A percentile compares a stretch with the other conserved stretches of the same genome.
Conservation (phyloP, 805 yeast genomes). For the Saccharomycopsis olivae region DNA sequence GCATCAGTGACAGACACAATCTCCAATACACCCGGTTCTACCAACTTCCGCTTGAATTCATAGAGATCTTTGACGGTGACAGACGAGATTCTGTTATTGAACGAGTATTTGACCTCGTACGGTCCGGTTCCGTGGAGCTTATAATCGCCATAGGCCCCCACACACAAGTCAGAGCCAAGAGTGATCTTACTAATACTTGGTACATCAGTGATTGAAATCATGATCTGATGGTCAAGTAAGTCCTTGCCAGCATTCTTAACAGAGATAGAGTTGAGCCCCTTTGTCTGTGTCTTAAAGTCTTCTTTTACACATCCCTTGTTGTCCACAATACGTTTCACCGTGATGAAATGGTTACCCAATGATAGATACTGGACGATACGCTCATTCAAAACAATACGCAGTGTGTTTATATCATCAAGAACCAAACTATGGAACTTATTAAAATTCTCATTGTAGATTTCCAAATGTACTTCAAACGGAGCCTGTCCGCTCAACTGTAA, state of each 20-base stretch:
- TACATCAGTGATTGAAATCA: constrained; percentile 60
- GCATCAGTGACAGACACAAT: constrained; percentile 66
- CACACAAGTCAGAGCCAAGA: constrained; percentile 54
- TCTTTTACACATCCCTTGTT: constrained; percentile 55
- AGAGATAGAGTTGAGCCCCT: constrained; percentile 15
- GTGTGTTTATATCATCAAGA: constrained; percentile 32
- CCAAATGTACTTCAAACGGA: constrained; percentile 52
- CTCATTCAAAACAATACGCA: constrained; percentile 27
- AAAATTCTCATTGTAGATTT: constrained; percentile 48
- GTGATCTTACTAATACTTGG: constrained; percentile 51
- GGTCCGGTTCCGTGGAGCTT: constrained; percentile 73
- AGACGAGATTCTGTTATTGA: constrained; percentile 49
- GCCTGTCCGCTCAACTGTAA: constrained; percentile 45
- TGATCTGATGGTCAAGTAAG: constrained; percentile 27
- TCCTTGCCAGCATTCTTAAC: constrained; percentile 4
- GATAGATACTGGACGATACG: constrained; percentile 41
- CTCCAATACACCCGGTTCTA: constrained; percentile 67
- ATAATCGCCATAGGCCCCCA: constrained; percentile 81
- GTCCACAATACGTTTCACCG: constrained; percentile 51
- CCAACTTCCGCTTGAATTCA: constrained; percentile 59
- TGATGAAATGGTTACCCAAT: constrained; percentile 62
- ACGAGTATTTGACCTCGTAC: constrained; percentile 61
- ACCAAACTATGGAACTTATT: constrained; percentile 40
- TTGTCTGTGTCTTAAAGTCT: constrained; percentile 27
- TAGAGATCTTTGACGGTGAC: constrained; percentile 37